Evolutionary conservation across 2,329 filamentous ascomycete genomes (phyloP).

Genomic region (Sordariomycetes sp.): DNA sequence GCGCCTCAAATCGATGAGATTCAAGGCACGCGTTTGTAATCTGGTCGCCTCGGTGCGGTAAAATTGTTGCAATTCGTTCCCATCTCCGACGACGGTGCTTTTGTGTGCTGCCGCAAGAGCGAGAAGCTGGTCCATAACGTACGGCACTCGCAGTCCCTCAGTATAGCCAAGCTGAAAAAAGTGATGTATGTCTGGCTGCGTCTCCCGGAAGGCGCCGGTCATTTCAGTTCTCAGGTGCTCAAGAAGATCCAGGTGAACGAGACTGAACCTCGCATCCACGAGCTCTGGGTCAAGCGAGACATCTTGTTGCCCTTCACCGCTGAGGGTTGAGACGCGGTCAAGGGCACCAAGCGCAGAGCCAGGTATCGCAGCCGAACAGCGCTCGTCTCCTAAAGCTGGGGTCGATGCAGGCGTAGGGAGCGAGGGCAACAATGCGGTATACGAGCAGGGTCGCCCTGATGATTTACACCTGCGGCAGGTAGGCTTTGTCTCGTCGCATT

Average conservation of each 20-base stretch:
- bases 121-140: slow-evolving; percentile 27
- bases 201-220: background rate
- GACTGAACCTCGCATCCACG: slow-evolving; percentile 10
- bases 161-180: slow-evolving; percentile 2
- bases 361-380: too few relatives aligned
- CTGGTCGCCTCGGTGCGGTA: slow-evolving; percentile 20
- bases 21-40: slow-evolving; percentile 21
- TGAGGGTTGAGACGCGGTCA: background rate
- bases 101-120: slow-evolving; percentile 25
- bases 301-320: background rate
- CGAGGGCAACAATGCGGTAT: too few relatives aligned
- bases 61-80: background rate
- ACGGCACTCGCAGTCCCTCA: slow-evolving; percentile 14
- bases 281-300: background rate
- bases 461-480: slow-evolving; percentile 8
- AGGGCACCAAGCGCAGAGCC: too few relatives aligned
- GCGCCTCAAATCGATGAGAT: slow-evolving; percentile 9
- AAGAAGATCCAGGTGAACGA: slow-evolving; percentile 16
- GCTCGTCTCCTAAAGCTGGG: too few relatives aligned
- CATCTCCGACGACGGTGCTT: slow-evolving; percentile 12
- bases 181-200: background rate
- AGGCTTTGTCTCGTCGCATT: slow-evolving; percentile 19
- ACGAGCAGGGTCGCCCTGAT: background rate
- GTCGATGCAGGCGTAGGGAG: too few relatives aligned
- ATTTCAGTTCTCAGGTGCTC: background rate